Evolutionary conservation across 805 yeast species (phyloP), one percentile per base, ranked within the genome.

Genomic region (Scheffersomyces spartinae): DNA sequence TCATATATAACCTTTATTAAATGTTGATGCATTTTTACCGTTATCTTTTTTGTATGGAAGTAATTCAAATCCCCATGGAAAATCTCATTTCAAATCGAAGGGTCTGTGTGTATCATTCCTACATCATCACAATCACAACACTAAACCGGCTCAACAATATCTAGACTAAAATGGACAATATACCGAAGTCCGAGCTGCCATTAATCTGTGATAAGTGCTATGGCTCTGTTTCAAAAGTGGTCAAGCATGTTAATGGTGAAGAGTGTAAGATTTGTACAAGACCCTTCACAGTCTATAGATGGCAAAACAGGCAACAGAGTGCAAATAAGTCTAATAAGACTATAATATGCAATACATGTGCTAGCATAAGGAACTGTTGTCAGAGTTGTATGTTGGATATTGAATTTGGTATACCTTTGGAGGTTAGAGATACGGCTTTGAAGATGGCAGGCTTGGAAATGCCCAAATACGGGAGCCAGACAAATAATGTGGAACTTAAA

Each of bases 331-430:
- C 71, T 33, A 63, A 66, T 30, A 72, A 68, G 37, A 84, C 95
- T 3, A 49, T 71, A 2, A 70, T 88, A 11, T 88, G 98, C 52
- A 45, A 55, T 18, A 72, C 86, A 0, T 88, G 98, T 55, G 74
- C 96, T 1, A 58, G 74, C 21, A 71, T 76, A 22, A 66, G 77
- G 31, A 78, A 82, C 51, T 78, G 93, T 39, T 88, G 98, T 45
- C 97, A 91, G 47, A 56, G 74, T 13, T 88, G 98, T 48, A 68
- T 84, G 71, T 48, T 79, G 17, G 97, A 88, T 52, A 54, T 86
- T 21, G 70, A 76, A 15, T 81, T 74, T 54, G 82, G 85, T 3
- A 70, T 91, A n/a, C 83, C 94, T 1, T 46, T 84, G 10, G 71
- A 74, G 7, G 53, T 84, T 5, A 60, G 95, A 35, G 95, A 86